A percentile compares a stretch with the other conserved stretches of the same genome.
These are phyloP conservation scores for Aureobasidium sp. DNA, from an alignment of 2,329 filamentous ascomycete species.

Conservation along the genomic window DNA sequence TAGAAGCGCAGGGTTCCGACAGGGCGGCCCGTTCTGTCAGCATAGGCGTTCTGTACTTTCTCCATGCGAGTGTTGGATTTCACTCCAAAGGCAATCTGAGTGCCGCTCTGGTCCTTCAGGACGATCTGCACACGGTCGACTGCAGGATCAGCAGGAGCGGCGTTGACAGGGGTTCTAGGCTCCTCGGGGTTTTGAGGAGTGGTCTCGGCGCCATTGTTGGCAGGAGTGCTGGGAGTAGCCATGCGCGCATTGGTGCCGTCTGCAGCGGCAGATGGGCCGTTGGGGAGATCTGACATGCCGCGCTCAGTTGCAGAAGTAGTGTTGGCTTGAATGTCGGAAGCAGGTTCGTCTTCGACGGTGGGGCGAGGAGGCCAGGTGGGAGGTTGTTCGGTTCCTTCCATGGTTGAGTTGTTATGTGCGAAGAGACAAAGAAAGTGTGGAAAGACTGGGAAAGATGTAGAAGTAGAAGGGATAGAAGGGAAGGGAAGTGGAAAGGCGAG, in stretches of 20 bases:
- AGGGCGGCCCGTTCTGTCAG: neutral
- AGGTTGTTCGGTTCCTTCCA: neutral
- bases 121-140: neutral
- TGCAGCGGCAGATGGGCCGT: neutral
- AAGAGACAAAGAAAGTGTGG: neutral
- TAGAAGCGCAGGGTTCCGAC: neutral
- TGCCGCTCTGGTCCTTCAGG: slow-evolving; percentile 1
- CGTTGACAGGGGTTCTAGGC: neutral
- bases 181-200: neutral
- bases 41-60: slow-evolving; percentile 1
- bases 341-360: neutral
- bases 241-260: neutral
- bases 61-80: slow-evolving; percentile 5
- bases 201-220: neutral
- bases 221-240: neutral
- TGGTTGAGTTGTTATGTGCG: neutral
- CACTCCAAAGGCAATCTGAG: neutral
- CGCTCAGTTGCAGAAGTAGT: neutral
- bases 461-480: neutral
- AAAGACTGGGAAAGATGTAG: neutral
- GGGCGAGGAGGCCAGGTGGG: neutral
- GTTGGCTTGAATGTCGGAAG: neutral
- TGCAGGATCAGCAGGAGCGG: neutral
- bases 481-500: neutral
- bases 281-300: neutral